These are phyloP conservation scores for Tetrapyrgos nigripes DNA, from an alignment of 1,284 basidiomycete species.

Conservation along the genomic window DNA sequence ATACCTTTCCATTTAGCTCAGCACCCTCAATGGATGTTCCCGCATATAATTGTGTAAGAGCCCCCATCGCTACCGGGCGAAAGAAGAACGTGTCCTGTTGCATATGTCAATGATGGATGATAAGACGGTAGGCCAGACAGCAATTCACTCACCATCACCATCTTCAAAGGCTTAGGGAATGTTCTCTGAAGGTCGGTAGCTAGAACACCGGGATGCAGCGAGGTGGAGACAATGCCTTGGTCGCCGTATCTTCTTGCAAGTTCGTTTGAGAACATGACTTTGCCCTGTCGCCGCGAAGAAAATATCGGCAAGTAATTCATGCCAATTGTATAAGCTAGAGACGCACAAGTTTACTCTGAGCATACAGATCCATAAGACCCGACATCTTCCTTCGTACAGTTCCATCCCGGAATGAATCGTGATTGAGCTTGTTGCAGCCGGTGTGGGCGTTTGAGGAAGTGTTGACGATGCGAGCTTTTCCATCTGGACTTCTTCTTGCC, in stretches of 20 bases:
- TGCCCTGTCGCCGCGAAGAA: background rate
- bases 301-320: background rate
- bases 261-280: background rate
- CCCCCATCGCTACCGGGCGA: slow-evolving; percentile 36
- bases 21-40: slow-evolving; percentile 51
- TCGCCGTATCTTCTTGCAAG: background rate
- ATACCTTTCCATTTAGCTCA: slow-evolving; percentile 52
- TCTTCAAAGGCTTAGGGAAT: slow-evolving; percentile 19
- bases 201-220: slow-evolving; percentile 42
- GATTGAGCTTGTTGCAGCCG: slow-evolving; percentile 26
- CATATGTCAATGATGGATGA: slow-evolving; percentile 6
- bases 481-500: slow-evolving; percentile 38
- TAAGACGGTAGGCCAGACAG: background rate
- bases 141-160: slow-evolving; percentile 21
- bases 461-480: slow-evolving; percentile 54
- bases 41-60: slow-evolving; percentile 59
- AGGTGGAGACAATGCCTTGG: background rate
- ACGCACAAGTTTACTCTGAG: slow-evolving; percentile 8
- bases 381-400: background rate
- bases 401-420: slow-evolving; percentile 1
- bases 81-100: slow-evolving; percentile 30
- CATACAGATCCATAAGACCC: background rate
- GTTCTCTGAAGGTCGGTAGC: slow-evolving; percentile 51
- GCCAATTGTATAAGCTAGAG: background rate
- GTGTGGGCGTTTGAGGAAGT: slow-evolving; percentile 46